phyloP scores from a whole-genome alignment of 2,329 filamentous ascomycete genomes.

The Alternaria infectoria region DNA sequence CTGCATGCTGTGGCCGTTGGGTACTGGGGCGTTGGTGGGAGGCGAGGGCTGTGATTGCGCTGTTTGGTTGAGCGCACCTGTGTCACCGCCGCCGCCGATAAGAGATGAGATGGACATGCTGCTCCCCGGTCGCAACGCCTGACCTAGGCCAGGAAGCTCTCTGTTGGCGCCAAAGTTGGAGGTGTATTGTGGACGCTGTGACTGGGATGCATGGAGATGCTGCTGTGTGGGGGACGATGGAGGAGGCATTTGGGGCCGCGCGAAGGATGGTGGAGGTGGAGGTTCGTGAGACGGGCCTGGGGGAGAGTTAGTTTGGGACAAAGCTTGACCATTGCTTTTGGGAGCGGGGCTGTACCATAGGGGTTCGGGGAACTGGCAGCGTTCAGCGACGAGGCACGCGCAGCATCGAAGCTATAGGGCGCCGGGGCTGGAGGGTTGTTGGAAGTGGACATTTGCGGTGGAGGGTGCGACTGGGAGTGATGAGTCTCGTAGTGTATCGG shows the following conservation, averaged over 20 bases:
- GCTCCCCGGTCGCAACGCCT: constrained; percentile 63
- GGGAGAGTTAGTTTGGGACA: constrained; percentile 33
- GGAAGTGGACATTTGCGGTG: constrained; percentile 43
- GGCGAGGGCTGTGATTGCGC: constrained; percentile 59
- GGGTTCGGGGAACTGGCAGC: constrained; percentile 43
- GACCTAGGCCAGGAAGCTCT: constrained; percentile 61
- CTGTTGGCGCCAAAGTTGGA: constrained; percentile 55
- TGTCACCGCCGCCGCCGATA: constrained; percentile 64
- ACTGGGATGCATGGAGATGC: constrained; percentile 46
- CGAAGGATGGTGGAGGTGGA: constrained; percentile 51
- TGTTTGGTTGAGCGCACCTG: constrained; percentile 45
- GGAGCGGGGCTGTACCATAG: constrained; percentile 39
- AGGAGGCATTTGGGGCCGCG: constrained; percentile 56
- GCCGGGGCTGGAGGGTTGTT: constrained; percentile 43
- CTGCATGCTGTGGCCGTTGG: constrained; percentile 52
- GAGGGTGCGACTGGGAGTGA: constrained; percentile 38
- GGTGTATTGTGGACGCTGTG: constrained; percentile 53
- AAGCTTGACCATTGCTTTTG: constrained; percentile 13
- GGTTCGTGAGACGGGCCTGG: constrained; percentile 47
- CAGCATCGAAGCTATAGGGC: constrained; percentile 51
- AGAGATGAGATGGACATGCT: constrained; percentile 80
- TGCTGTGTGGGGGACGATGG: constrained; percentile 56
- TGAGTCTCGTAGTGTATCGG: constrained; percentile 33
- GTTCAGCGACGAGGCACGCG: constrained; percentile 53
- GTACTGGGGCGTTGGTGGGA: constrained; percentile 45